Conservation (phyloP, 139 green algal genomes). For the Closterium sp. region DNA sequence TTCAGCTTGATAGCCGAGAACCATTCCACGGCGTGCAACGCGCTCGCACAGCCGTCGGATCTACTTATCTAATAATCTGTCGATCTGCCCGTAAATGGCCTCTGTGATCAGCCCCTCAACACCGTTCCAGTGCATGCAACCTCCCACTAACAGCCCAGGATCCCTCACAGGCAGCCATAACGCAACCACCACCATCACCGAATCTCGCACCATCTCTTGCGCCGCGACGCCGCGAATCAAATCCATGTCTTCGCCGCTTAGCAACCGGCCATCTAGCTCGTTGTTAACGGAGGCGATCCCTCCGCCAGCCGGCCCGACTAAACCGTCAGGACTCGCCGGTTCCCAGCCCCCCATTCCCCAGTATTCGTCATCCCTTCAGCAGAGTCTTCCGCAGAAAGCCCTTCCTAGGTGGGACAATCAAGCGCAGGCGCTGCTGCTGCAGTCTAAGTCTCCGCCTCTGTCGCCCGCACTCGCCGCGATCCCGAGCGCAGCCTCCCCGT, state of each 20-base stretch:
- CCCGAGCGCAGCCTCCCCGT: neutral
- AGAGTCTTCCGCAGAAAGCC: neutral
- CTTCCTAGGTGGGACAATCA: neutral
- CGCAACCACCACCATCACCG: slow-evolving; percentile 40
- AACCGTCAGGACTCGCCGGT: neutral
- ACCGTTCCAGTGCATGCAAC: neutral
- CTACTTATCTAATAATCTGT: neutral
- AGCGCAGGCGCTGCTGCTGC: neutral
- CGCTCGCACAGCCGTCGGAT: neutral
- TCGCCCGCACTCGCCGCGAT: neutral
- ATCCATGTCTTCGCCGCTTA: neutral
- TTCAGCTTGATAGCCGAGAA: neutral
- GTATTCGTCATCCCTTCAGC: neutral
- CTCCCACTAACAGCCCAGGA: neutral
- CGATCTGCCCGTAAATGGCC: neutral
- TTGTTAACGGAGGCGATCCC: neutral
- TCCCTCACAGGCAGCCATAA: slow-evolving; percentile 13
- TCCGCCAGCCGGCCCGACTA: neutral
- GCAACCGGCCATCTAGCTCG: neutral
- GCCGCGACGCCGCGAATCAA: neutral
- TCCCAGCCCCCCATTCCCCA: neutral
- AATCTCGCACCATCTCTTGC: slow-evolving; percentile 34
- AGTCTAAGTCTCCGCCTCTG: neutral
- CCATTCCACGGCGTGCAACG: neutral
- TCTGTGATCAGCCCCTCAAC: neutral